Conservation (phyloP, 2,329 filamentous ascomycete genomes). For the Verticillium zaregamsianum region DNA sequence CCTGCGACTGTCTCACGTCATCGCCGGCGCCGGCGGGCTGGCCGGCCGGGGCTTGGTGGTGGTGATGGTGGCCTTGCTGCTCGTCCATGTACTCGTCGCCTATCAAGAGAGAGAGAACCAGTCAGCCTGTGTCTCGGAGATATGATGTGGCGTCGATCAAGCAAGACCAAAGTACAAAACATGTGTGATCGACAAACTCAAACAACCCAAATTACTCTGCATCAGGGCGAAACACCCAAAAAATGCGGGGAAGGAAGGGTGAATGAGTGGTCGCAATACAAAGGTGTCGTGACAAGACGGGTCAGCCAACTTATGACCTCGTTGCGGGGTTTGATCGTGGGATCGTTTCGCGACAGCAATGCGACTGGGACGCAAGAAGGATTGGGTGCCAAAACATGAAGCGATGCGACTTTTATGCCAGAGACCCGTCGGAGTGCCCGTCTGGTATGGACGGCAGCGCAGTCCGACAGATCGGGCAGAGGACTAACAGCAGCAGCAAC, state of each 20-base stretch:
- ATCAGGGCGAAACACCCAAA: slow-evolving; percentile 8
- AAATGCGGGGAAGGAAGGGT: slow-evolving; percentile 7
- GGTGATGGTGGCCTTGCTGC: slow-evolving; percentile 53
- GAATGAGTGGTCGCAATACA: slow-evolving; percentile 5
- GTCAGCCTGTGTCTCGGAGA: not conserved
- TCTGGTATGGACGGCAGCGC: slow-evolving; percentile 9
- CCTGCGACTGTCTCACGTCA: slow-evolving; percentile 70
- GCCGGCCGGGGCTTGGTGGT: slow-evolving; percentile 56
- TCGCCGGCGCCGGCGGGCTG: slow-evolving; percentile 45
- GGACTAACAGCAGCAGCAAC: slow-evolving; percentile 23
- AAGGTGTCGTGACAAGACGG: slow-evolving; percentile 6
- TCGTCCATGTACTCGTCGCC: slow-evolving; percentile 55
- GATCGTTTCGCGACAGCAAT: slow-evolving; percentile 2
- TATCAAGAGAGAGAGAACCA: slow-evolving; percentile 5
- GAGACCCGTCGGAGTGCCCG: slow-evolving; percentile 3
- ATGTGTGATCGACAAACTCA: slow-evolving; percentile 12
- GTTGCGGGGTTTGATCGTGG: not conserved
- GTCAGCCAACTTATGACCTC: not conserved
- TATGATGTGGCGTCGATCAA: not conserved
- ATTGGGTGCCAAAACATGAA: slow-evolving; percentile 9
- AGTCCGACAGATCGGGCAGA: slow-evolving; percentile 3
- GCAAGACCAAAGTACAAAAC: slow-evolving; percentile 6
- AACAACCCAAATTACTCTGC: slow-evolving; percentile 6
- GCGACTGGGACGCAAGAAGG: slow-evolving; percentile 12
- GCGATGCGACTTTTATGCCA: slow-evolving; percentile 16